Base-by-base conservation (phyloP, 495 filamentous ascomycete species). In the Penicillium salamii region DNA sequence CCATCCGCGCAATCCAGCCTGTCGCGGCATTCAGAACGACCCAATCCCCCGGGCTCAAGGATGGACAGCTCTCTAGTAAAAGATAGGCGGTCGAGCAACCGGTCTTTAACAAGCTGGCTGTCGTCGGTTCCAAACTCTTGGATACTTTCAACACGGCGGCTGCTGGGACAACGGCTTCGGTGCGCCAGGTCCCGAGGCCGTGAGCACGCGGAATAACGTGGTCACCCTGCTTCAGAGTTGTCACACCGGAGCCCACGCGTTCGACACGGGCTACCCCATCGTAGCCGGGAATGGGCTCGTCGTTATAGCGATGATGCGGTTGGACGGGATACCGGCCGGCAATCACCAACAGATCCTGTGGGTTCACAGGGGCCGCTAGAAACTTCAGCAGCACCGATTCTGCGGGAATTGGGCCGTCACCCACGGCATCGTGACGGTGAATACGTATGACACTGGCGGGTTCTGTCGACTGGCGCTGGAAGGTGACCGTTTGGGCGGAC, bases 111-210 rank as follows among this genome's bases (percentile, higher is more conserved):
- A 54, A 15, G 8, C 23, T 33, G 24, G 49, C 52, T 5, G 52
- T 36, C 3, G 15, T 36, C 14, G 42, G 46, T 14, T 52, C 49
- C 37, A 52, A 24, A 35, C 34, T 41, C 20, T 42, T 46, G 4
- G 52, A 42, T 12, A 54, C 36, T 31, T 37, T 52, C 23, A 54
- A 49, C 9, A 54, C 9, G 9, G 49, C 49, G 24, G 29, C 11
- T 13, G 46, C 46, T n/a, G 36, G 39, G 18, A 52, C 18, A 3
- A 38, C 42, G 15, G 52, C 52, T 33, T 54, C 34, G 4, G 52
- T 53, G 28, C 52, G 49, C 52, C 52, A 53, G 14, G 52, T 54
- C 8, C 52, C 52, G 19, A 54, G 12, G 14, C 52, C 52, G n/a
- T 52, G 52, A 17, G 31, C 18, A 12, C 37, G 35, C 11, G 48